Evolutionary conservation across 2,329 filamentous ascomycete species (phyloP).

Genomic region (Parafenestella ontariensis): DNA sequence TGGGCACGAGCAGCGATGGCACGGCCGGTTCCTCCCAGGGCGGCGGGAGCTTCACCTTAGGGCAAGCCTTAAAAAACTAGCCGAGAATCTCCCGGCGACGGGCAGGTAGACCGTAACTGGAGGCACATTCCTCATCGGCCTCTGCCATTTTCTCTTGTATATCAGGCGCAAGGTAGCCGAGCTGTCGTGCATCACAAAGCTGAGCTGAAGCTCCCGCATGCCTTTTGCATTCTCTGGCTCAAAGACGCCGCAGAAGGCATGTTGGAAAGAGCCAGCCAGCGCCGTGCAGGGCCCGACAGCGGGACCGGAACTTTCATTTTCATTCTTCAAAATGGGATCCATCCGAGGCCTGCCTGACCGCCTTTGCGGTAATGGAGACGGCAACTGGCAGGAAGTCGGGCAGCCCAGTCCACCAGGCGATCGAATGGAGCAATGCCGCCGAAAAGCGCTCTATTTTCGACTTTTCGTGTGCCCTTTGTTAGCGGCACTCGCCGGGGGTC

Average conservation of each 20-base stretch:
- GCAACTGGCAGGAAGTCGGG: conserved; percentile 17
- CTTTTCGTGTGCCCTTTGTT: conserved; percentile 5
- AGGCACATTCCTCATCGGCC: not conserved
- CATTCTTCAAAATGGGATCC: not conserved
- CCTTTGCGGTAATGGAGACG: conserved; percentile 5
- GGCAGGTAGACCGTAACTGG: conserved; percentile 30
- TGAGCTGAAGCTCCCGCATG: not conserved
- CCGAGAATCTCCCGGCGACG: conserved; percentile 36
- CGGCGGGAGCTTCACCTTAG: conserved; percentile 32
- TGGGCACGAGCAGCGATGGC: conserved; percentile 35
- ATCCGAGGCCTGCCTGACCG: conserved; percentile 18
- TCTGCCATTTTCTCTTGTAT: conserved; percentile 8
- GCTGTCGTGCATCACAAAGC: not conserved
- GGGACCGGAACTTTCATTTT: not conserved
- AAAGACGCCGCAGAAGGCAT: not conserved
- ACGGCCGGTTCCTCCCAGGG: conserved; percentile 30
- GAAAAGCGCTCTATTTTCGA: conserved; percentile 11
- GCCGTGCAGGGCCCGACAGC: not conserved
- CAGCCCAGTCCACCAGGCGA: conserved; percentile 5
- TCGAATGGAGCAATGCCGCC: conserved; percentile 18
- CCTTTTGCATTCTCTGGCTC: not conserved
- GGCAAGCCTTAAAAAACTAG: conserved; percentile 18
- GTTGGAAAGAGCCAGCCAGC: not conserved
- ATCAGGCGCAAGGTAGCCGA: not conserved
- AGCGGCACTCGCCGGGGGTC: conserved; percentile 13